These are phyloP conservation scores for Malus orientalis DNA, from an alignment of 306 rosid species.

Conservation along the genomic window DNA sequence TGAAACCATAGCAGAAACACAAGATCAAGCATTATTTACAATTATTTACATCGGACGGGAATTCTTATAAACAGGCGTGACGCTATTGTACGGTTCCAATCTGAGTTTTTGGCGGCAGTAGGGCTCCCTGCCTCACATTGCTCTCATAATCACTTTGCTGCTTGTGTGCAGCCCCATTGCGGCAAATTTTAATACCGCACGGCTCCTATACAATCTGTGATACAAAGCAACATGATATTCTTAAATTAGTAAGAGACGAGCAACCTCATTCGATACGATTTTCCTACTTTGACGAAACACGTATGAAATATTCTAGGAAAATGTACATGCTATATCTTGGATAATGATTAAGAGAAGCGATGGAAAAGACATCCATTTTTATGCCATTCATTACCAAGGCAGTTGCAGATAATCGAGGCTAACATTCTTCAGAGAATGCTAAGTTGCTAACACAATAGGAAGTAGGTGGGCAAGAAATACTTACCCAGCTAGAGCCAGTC, in stretches of 20 bases:
- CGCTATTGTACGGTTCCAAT: not conserved
- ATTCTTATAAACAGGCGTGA: not conserved
- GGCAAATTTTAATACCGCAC: conserved; percentile 57
- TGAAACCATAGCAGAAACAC: not conserved
- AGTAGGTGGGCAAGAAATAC: conserved; percentile 2
- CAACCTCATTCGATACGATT: not conserved
- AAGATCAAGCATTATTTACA: conserved; percentile 37
- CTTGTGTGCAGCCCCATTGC: conserved; percentile 58
- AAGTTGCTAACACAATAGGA: not conserved
- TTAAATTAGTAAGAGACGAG: not conserved
- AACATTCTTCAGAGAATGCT: not conserved
- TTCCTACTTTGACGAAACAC: not conserved
- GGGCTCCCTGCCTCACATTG: conserved; percentile 34
- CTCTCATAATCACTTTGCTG: conserved; percentile 57
- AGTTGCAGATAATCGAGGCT: not conserved
- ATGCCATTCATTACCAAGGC: not conserved
- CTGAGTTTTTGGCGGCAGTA: not conserved
- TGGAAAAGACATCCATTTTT: not conserved
- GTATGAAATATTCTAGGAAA: not conserved
- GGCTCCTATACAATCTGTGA: conserved; percentile 65
- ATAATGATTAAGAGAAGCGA: not conserved
- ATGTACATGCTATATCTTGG: not conserved
- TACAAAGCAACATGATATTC: not conserved
- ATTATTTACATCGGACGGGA: conserved; percentile 21
- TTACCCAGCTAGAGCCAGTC: conserved; percentile 89